These are phyloP conservation scores for Acanthamoeba polyphaga DNA, from an alignment of 208 protist species.

Conservation along the genomic window DNA sequence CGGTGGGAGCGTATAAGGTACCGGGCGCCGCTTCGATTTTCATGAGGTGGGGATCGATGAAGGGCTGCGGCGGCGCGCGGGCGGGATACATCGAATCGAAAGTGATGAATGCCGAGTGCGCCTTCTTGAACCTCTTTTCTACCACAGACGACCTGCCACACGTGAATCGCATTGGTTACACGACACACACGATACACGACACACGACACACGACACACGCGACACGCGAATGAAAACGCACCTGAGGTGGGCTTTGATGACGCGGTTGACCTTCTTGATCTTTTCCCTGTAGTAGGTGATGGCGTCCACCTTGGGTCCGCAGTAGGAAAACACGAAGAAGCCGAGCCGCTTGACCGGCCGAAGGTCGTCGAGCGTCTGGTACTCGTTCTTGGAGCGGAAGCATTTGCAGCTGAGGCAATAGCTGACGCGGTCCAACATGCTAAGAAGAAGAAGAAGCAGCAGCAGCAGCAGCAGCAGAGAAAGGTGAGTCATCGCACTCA, in stretches of 20 bases:
- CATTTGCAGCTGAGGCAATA: background rate
- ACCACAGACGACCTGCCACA: background rate
- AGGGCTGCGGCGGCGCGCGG: constrained; percentile 14
- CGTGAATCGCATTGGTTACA: background rate
- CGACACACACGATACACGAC: no score
- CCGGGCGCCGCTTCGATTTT: background rate
- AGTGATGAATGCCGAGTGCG: constrained; percentile 26
- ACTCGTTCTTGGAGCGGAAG: background rate
- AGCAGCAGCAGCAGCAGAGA: no score
- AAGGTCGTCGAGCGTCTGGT: constrained; percentile 24
- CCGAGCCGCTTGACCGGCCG: constrained; percentile 1
- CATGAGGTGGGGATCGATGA: constrained; percentile 53
- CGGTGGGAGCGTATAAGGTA: background rate
- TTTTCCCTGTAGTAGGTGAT: constrained; percentile 25
- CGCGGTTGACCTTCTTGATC: constrained; percentile 2
- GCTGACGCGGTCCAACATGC: background rate
- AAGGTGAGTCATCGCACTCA: no score
- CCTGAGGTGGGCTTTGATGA: constrained; percentile 58
- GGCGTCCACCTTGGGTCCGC: constrained; percentile 37
- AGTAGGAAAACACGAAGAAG: background rate
- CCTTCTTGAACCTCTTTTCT: constrained; percentile 38
- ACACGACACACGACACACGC: no score
- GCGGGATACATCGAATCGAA: constrained; percentile 30
- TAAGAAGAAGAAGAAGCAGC: no score
- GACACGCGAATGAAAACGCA: background rate